phyloP scores from a whole-genome alignment of 1,284 basidiomycete genomes.

The Marasmius oreades region DNA sequence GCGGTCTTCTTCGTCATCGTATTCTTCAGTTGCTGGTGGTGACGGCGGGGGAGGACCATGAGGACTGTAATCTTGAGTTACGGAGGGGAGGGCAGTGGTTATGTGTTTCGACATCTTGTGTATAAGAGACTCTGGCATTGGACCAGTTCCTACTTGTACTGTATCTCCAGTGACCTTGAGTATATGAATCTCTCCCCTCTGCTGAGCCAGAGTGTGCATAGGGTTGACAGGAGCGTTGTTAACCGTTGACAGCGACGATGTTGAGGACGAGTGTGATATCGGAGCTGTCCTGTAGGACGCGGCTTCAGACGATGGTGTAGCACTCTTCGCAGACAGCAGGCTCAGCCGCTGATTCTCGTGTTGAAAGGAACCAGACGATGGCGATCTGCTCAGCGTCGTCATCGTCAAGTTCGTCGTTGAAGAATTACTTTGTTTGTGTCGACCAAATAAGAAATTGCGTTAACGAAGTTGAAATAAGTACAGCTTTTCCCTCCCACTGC shows the following conservation, averaged over 20 bases:
- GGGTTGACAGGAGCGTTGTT: constrained; percentile 26
- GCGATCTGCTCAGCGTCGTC: constrained; percentile 2
- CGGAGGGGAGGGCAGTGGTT: constrained; percentile 25
- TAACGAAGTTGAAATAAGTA: too few relatives aligned
- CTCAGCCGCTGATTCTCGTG: constrained; percentile 6
- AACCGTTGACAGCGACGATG: constrained; percentile 2
- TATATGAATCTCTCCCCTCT: constrained; percentile 44
- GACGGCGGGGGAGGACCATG: constrained; percentile 63
- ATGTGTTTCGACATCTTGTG: constrained; percentile 36
- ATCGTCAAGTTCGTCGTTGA: constrained; percentile 3
- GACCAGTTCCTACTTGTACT: constrained; percentile 38
- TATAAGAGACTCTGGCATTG: constrained; percentile 32
- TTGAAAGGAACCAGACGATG: constrained; percentile 1
- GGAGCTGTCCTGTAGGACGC: constrained; percentile 12
- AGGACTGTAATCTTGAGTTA: constrained; percentile 21
- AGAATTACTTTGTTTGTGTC: not conserved
- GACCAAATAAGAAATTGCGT: not conserved
- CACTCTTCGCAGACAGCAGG: not conserved
- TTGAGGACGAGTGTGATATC: constrained; percentile 5
- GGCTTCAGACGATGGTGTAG: constrained; percentile 10
- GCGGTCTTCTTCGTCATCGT: constrained; percentile 27
- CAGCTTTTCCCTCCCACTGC: too few relatives aligned
- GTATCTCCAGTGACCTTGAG: constrained; percentile 47
- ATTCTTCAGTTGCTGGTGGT: constrained; percentile 58
- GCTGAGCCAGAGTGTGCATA: constrained; percentile 29